phyloP scores from a whole-genome alignment of 2,329 filamentous ascomycete species.

The Colletotrichum falcatum region DNA sequence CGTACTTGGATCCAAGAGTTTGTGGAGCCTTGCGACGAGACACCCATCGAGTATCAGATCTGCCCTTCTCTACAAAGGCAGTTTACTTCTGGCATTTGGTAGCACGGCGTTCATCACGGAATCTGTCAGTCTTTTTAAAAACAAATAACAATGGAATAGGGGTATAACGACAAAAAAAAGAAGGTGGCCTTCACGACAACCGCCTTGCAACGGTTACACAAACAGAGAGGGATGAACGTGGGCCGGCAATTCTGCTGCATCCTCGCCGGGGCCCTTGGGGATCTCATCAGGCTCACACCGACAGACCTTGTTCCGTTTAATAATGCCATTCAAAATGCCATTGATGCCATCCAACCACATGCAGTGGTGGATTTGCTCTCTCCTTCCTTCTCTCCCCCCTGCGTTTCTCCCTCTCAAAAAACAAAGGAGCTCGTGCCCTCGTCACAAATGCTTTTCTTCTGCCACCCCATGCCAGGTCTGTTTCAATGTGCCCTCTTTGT shows the following conservation, averaged over 20 bases:
- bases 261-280: background rate
- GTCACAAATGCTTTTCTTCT: background rate
- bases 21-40: background rate
- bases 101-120: conserved; percentile 26
- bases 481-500: background rate
- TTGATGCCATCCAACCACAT: background rate
- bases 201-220: background rate
- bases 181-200: background rate
- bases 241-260: background rate
- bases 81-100: conserved; percentile 18
- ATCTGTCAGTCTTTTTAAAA: background rate
- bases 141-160: background rate
- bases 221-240: background rate
- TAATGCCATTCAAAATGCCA: background rate
- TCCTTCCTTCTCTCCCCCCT: background rate
- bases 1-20: background rate
- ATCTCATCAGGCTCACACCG: background rate
- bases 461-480: background rate
- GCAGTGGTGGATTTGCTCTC: background rate
- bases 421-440: background rate
- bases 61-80: background rate
- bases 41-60: background rate
- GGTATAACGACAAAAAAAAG: background rate
- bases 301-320: background rate
- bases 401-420: background rate